Evolutionary conservation across 2,329 filamentous ascomycete species (phyloP), one percentile per base, ranked within the genome.

Genomic region (Paraconiothyrium sp.): DNA sequence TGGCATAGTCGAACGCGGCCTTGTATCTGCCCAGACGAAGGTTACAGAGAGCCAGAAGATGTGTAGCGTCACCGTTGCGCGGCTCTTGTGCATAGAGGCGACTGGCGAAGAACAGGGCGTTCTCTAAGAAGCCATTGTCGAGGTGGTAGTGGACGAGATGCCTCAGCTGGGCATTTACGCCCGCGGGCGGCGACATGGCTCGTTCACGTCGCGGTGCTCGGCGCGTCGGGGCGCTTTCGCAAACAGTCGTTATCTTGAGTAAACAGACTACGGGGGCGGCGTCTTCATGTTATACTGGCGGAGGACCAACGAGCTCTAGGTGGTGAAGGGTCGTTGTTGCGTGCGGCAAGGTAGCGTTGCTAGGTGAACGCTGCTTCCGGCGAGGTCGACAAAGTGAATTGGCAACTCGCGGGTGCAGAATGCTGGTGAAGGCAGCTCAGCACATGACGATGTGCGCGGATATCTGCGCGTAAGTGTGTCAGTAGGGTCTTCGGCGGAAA

Each of bases 71-170:
- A 61, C 87, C 85, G 22, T 90, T 92, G 71, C 91, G 89, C 27
- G 91, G 88, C 72, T 98, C 94, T 71, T 94, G 92, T 54, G 93
- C 94, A 64, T 89, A 86, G 22, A 97, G 87, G 67, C 95, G 89
- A 74, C 94, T 92, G 62, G 95, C 92, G 64, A 97, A 92, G 81
- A 99, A 99, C 46, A 97, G 89, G 59, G 95, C 95, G 76, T 97
- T 98, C 59, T 94, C 89, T 75, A 91, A 86, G 41, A 94, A 88
- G 74, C 93, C 90, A 76, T 97, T 97, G 83, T 99, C 95, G 78
- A 99, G 89, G 75, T 90, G 85, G 76, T 91, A 90, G 80, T 88
- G 89, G 64, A 91, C 86, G 52, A 90, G 82, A 70, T 90, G 86
- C 72, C 88, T 84, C 72, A 90, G 82, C 77, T 90, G 88, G 67